These are phyloP conservation scores for Pseudopyricularia javanii DNA, from an alignment of 2,329 filamentous ascomycete genomes.

Conservation along the genomic window DNA sequence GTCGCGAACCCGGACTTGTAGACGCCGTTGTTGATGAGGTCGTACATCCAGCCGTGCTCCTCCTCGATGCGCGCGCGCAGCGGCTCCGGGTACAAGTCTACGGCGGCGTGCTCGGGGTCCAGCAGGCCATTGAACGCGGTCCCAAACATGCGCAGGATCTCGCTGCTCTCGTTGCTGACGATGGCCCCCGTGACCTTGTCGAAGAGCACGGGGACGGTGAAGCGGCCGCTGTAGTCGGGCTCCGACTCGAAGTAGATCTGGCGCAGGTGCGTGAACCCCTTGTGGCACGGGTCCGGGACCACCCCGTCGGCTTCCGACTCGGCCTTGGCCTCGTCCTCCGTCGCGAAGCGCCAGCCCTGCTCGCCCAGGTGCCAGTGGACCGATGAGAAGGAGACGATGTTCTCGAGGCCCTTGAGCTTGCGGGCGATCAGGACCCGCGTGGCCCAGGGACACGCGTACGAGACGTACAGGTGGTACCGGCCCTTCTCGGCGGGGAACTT, in stretches of 20 bases:
- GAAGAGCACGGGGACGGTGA: slow-evolving; percentile 80
- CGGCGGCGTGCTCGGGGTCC: slow-evolving; percentile 40
- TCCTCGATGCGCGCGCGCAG: slow-evolving; percentile 62
- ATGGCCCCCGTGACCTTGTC: slow-evolving; percentile 66
- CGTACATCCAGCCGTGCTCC: slow-evolving; percentile 71
- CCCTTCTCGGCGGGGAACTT: slow-evolving; percentile 76
- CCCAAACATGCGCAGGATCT: slow-evolving; percentile 87
- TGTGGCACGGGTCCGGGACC: slow-evolving; percentile 56
- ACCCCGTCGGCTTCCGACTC: slow-evolving; percentile 43
- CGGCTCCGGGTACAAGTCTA: slow-evolving; percentile 56
- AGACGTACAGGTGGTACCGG: slow-evolving; percentile 90
- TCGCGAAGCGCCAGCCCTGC: slow-evolving; percentile 71
- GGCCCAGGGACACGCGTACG: slow-evolving; percentile 91
- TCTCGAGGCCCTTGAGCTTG: slow-evolving; percentile 83
- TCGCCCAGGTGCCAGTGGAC: slow-evolving; percentile 83
- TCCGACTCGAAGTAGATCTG: slow-evolving; percentile 71
- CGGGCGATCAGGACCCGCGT: slow-evolving; percentile 79
- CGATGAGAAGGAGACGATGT: slow-evolving; percentile 65
- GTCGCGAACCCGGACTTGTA: slow-evolving; percentile 76
- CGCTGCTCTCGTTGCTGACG: slow-evolving; percentile 83
- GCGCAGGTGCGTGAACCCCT: slow-evolving; percentile 55
- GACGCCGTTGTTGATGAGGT: slow-evolving; percentile 58
- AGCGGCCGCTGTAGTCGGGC: slow-evolving; percentile 61
- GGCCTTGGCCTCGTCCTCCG: slow-evolving; percentile 40
- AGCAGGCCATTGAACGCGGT: slow-evolving; percentile 66